These are phyloP conservation scores for Rhizopogon vulgaris DNA, from an alignment of 768 basidiomycete genomes.

Conservation along the genomic window DNA sequence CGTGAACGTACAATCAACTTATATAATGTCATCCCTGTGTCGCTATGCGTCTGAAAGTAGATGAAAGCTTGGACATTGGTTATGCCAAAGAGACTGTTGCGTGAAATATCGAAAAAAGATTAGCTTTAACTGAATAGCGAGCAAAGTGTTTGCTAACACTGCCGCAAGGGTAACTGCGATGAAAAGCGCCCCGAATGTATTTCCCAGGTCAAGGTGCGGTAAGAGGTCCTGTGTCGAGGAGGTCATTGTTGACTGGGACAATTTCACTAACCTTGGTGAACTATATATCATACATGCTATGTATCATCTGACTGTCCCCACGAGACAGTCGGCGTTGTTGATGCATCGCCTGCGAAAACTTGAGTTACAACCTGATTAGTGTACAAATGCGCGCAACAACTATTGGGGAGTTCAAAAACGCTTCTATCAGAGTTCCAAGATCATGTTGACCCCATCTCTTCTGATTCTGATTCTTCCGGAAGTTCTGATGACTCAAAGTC, in stretches of 20 bases:
- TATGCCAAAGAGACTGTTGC: not conserved
- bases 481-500: too few species aligned
- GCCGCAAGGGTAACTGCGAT: not conserved
- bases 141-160: not conserved
- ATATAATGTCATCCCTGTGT: not conserved
- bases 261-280: not conserved
- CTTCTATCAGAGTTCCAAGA: too few species aligned
- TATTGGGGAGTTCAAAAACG: too few species aligned
- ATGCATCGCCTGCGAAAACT: too few species aligned
- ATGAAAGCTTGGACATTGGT: slow-evolving; percentile 1
- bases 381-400: too few species aligned
- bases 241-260: not conserved
- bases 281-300: too few species aligned
- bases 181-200: not conserved
- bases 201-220: not conserved
- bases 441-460: too few species aligned
- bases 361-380: too few species aligned
- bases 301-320: too few species aligned
- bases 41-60: not conserved
- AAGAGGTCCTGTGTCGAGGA: not conserved
- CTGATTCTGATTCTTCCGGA: too few species aligned
- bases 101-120: not conserved
- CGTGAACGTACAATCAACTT: not conserved
- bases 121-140: not conserved
- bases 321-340: too few species aligned